phyloP scores from a whole-genome alignment of 305 asterid species.

The Petunia hybrid region DNA sequence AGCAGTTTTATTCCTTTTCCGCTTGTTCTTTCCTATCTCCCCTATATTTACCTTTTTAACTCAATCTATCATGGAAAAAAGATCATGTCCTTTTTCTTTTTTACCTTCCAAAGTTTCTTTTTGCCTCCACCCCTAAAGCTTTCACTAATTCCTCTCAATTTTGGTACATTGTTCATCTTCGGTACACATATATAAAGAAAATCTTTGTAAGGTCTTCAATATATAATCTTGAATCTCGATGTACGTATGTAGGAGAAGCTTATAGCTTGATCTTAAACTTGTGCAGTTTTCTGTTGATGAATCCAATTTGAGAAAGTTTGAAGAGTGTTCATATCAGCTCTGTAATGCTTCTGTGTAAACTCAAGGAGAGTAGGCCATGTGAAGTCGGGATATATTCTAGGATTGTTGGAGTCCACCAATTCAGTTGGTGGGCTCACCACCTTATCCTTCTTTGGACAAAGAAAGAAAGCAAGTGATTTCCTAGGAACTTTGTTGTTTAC shows the following conservation, averaged over 20 bases:
- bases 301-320: slow-evolving; percentile 69
- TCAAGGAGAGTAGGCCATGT: slow-evolving; percentile 71
- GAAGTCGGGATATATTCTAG: slow-evolving; percentile 78
- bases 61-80: not conserved
- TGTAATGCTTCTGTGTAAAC: slow-evolving; percentile 80
- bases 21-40: slow-evolving; percentile 20
- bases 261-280: not conserved
- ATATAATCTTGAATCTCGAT: not conserved
- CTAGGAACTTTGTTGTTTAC: slow-evolving; percentile 75
- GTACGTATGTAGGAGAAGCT: no score
- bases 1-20: not conserved
- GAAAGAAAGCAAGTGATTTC: slow-evolving; percentile 85
- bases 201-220: not conserved
- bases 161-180: not conserved
- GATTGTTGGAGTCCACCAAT: slow-evolving; percentile 72
- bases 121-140: not conserved
- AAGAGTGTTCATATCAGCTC: slow-evolving; percentile 87
- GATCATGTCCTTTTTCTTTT: not conserved
- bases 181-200: not conserved
- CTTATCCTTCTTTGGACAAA: slow-evolving; percentile 79
- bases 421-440: slow-evolving; percentile 80
- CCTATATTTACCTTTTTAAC: slow-evolving; percentile 14
- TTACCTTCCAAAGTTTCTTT: not conserved
- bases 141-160: not conserved
- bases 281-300: slow-evolving; percentile 28